phyloP scores from a whole-genome alignment of 768 basidiomycete genomes.

The Trametes cinnabarina region DNA sequence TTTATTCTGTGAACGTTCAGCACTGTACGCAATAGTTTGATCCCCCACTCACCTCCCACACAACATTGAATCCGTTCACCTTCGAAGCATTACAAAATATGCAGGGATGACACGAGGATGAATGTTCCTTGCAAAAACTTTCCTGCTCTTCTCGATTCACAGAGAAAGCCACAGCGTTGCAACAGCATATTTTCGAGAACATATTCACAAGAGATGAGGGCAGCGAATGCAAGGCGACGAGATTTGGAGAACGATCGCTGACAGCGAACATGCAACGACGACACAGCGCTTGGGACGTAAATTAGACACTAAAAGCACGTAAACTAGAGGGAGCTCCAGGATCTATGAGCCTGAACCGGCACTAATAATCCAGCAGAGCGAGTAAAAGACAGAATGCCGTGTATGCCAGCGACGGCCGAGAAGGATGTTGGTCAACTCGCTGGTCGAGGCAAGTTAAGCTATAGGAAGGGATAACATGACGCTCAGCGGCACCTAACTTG shows the following conservation, averaged over 20 bases:
- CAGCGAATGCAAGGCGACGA: background rate
- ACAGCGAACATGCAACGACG: background rate
- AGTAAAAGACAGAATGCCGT: background rate
- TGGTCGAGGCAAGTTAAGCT: too few relatives aligned
- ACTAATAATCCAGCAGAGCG: background rate
- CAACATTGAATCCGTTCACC: slow-evolving; percentile 34
- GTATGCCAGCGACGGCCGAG: background rate
- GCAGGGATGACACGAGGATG: slow-evolving; percentile 19
- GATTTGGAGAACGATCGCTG: background rate
- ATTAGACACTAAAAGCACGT: background rate
- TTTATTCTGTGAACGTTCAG: slow-evolving; percentile 26
- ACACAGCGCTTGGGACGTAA: background rate
- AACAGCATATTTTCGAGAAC: background rate
- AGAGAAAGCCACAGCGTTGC: background rate
- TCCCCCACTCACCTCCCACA: slow-evolving; percentile 31
- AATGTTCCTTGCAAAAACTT: background rate
- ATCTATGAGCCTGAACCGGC: too few relatives aligned
- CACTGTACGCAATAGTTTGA: background rate
- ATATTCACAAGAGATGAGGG: background rate
- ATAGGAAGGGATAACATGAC: too few relatives aligned
- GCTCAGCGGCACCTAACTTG: too few relatives aligned
- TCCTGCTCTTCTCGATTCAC: slow-evolving; percentile 4
- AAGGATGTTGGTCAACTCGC: too few relatives aligned
- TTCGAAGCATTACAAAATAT: slow-evolving; percentile 33
- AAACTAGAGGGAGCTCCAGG: background rate